Conservation (phyloP, 371 early-diverging fungal species). For the Circinella umbellata region DNA sequence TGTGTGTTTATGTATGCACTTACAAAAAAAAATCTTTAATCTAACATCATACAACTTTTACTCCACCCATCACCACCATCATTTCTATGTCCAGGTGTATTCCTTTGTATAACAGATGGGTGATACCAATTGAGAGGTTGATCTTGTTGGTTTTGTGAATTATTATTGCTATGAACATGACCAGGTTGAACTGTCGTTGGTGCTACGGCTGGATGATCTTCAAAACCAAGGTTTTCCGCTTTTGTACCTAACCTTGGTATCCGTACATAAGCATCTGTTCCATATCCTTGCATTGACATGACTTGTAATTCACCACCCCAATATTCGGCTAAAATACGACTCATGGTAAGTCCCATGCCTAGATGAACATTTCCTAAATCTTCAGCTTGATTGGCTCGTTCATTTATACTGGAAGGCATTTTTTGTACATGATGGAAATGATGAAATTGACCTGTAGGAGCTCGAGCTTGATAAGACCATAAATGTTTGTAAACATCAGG, state of each 20-base stretch:
- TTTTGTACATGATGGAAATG: constrained; percentile 42
- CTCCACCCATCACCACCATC: constrained; percentile 24
- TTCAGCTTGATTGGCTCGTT: constrained; percentile 36
- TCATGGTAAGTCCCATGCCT: constrained; percentile 90
- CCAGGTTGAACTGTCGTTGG: constrained; percentile 1
- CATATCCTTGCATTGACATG: constrained; percentile 81
- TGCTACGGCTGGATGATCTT: constrained; percentile 8
- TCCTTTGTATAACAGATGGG: constrained; percentile 3
- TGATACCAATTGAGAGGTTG: not conserved
- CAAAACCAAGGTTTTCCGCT: constrained; percentile 62
- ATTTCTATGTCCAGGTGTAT: not conserved
- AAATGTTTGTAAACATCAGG: constrained; percentile 65
- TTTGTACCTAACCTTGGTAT: constrained; percentile 72
- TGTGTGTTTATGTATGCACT: too few relatives aligned
- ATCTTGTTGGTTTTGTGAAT: not conserved
- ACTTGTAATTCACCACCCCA: constrained; percentile 83
- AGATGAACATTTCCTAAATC: constrained; percentile 49
- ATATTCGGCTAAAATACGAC: constrained; percentile 84
- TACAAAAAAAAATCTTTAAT: not conserved
- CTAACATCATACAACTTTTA: constrained; percentile 17
- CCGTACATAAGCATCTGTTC: constrained; percentile 87
- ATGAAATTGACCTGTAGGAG: constrained; percentile 37
- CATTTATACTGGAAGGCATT: constrained; percentile 38
- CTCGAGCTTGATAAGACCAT: constrained; percentile 78
- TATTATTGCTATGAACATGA: not conserved